Percentiles rank a stretch among this genome's conserved stretches.
Conservation (phyloP, 805 yeast genomes). For the Hermanozyma aechmeae region DNA sequence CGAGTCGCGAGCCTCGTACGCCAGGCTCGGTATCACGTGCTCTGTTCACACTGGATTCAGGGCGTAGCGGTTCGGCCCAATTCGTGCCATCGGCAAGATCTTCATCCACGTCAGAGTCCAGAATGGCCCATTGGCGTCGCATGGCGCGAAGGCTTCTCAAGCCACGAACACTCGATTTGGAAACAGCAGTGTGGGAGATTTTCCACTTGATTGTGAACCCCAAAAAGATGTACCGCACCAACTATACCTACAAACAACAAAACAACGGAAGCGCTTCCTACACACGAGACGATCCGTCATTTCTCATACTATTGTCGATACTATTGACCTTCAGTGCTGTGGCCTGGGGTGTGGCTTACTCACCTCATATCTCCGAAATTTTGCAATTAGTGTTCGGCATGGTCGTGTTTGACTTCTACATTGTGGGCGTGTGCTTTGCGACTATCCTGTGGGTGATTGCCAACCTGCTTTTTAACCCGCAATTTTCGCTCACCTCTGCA, state of each 20-base stretch:
- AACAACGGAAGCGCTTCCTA: constrained; percentile 48
- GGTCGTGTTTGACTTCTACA: constrained; percentile 77
- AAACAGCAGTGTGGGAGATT: constrained; percentile 90
- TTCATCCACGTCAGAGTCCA: constrained; percentile 9
- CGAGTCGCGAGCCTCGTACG: constrained; percentile 6
- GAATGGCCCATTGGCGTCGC: constrained; percentile 7
- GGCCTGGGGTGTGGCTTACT: constrained; percentile 84
- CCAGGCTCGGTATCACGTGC: constrained; percentile 14
- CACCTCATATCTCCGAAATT: constrained; percentile 53
- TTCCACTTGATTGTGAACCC: constrained; percentile 66
- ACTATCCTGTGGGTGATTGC: constrained; percentile 67
- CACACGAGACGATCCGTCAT: constrained; percentile 90
- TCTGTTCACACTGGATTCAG: constrained; percentile 13
- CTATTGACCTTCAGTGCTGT: constrained; percentile 66
- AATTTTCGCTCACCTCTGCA: constrained; percentile 5
- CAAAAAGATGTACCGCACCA: constrained; percentile 68
- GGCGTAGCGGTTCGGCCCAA: constrained; percentile 3
- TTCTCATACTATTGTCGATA: constrained; percentile 60
- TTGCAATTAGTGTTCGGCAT: constrained; percentile 64
- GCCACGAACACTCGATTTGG: constrained; percentile 82
- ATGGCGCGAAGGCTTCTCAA: constrained; percentile 36
- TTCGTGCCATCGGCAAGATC: neutral
- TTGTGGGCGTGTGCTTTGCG: constrained; percentile 60
- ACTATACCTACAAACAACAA: constrained; percentile 69
- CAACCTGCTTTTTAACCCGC: constrained; percentile 47